Evolutionary conservation across 2,329 filamentous ascomycete genomes (phyloP), one percentile per base, ranked within the genome.

Genomic region (Onygenales sp.): DNA sequence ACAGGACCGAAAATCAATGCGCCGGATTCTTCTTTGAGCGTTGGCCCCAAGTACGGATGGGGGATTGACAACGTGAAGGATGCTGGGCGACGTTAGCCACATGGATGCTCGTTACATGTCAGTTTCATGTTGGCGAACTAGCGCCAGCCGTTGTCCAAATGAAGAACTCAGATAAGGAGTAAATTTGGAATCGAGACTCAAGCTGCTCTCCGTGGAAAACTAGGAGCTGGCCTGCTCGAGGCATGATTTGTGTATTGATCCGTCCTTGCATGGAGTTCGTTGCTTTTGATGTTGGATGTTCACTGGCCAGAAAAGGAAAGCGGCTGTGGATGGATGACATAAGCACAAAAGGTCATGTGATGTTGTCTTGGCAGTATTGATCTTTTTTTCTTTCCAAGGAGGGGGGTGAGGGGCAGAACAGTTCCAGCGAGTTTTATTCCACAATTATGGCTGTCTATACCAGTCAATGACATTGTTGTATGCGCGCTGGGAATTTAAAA

Each of bases 81-180:
- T n/a, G n/a, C n/a, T n/a, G 14, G n/a, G 31, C 14, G 17, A 40
- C 9, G 31, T 31, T 39, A 31, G 6, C 17, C 13, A 31, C 6
- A 14, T 4, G 14, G 8, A 4, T 34, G 33, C 9, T 31, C 10
- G 49, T 51, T 51, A 21, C 39, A 51, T 8, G 49, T 11, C 31
- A 43, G 49, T 51, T 43, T 51, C 49, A 51, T 10, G 39, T 44
- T 49, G 17, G 49, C 40, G n/a, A 8, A 43, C 39, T n/a, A n/a
- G 17, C 36, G 13, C 36, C 36, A 51, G 13, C 40, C n/a, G 9
- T 49, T 21, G 9, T 21, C 37, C 17, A 42, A 13, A 42, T 21
- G 34, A 13, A 10, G 36, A 32, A 32, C 6, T 32, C 10, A 49
- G 5, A 39, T 39, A 39, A 10, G 13, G 36, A 39, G 9, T 39